Base-by-base conservation (phyloP, 352 stramenopile species). In the Phytophthora sp. region DNA sequence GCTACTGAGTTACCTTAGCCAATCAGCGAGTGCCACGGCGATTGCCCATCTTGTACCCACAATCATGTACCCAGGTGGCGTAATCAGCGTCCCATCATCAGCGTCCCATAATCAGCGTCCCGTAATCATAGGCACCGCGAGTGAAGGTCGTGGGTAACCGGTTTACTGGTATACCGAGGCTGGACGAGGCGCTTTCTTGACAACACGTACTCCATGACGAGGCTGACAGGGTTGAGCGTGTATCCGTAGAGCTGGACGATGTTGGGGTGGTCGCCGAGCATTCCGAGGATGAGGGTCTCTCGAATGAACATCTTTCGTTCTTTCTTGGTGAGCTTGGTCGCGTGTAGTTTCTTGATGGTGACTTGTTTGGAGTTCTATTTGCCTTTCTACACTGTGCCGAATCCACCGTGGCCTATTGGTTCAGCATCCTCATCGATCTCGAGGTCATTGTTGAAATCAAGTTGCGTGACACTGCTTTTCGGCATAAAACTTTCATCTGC, bases 131-230 rank as follows among this genome's bases (percentile, higher is more conserved):
- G n/a, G n/a, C n/a, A n/a, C n/a, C n/a, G n/a, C n/a, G n/a, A n/a
- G n/a, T n/a, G n/a, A n/a, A n/a, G n/a, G n/a, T n/a, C n/a, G n/a
- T n/a, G n/a, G n/a, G n/a, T n/a, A n/a, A n/a, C n/a, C n/a, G n/a
- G n/a, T n/a, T n/a, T n/a, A n/a, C n/a, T n/a, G n/a, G n/a, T n/a
- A n/a, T n/a, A n/a, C n/a, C n/a, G n/a, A n/a, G n/a, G n/a, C n/a
- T n/a, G n/a, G n/a, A n/a, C n/a, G n/a, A n/a, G n/a, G n/a, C n/a
- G n/a, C n/a, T n/a, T n/a, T n/a, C n/a, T n/a, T n/a, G n/a, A n/a
- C n/a, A n/a, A n/a, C n/a, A n/a, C n/a, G 21, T 68, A 75, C 55
- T 77, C 67, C 72, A 77, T 77, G 35, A 77, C 63, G 27, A 79
- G 38, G 24, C 54, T 60, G 37, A 66, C 23, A 18, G 71, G 71